Conservation (phyloP, 2,329 filamentous ascomycete species). For the Fusarium scirpi region DNA sequence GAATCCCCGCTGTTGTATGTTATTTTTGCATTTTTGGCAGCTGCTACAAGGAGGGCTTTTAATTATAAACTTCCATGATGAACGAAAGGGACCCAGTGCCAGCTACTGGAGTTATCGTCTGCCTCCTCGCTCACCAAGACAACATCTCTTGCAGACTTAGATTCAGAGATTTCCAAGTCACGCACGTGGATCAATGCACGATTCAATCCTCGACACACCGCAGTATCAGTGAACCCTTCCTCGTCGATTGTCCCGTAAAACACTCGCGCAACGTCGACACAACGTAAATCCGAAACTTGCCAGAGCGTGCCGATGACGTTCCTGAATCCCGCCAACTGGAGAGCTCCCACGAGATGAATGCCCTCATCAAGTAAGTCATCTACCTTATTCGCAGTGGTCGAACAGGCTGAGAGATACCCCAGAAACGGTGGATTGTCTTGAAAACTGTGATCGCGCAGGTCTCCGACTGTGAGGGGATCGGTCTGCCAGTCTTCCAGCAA, state of each 20-base stretch:
- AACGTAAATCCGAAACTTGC: background rate
- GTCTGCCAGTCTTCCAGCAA: background rate
- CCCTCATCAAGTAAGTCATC: background rate
- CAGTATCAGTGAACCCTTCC: background rate
- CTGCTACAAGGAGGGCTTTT: background rate
- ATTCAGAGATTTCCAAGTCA: too few relatives aligned
- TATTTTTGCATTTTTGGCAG: background rate
- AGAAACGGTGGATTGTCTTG: background rate
- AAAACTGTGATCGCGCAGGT: background rate
- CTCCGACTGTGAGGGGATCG: fast-evolving
- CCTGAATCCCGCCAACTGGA: background rate
- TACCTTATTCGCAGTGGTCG: background rate
- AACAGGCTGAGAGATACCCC: background rate
- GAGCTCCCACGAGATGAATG: background rate
- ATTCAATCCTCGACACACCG: background rate
- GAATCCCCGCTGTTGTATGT: conserved; percentile 7
- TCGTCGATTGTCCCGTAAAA: too few relatives aligned
- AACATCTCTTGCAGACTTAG: too few relatives aligned
- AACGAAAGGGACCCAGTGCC: too few relatives aligned
- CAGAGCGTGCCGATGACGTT: background rate
- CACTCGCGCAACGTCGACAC: background rate
- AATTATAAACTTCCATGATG: too few relatives aligned
- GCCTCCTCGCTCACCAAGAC: too few relatives aligned
- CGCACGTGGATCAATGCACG: too few relatives aligned
- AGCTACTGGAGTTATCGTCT: too few relatives aligned